Evolutionary conservation across 331 rosid species (phyloP), one percentile per base, ranked within the genome.

Genomic region (Phaseolus coccineus): DNA sequence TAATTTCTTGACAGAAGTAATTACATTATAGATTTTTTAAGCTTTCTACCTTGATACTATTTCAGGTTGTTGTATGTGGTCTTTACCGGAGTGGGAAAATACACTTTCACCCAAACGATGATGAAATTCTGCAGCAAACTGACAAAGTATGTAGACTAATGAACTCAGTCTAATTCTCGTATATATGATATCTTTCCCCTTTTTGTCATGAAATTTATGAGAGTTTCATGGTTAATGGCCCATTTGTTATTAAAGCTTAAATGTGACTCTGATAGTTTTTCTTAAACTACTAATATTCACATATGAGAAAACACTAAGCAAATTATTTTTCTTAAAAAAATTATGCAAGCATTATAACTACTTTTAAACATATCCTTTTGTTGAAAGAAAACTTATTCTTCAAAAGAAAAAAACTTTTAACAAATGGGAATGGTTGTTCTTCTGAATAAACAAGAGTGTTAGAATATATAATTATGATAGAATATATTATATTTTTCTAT

Each of bases 51-150:
- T 82, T 82, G 53, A 76, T 82, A 50, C 78, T 50, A 65, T 89
- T 88, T 79, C 97, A 95, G 98, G 97, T 86, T 51, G 84, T 93
- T 80, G 96, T 93, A 72, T 93, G 96, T 78, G 99, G 99, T 66
- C 93, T 96, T 47, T 88, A 88, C 83, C 94, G 97, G 69, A 84
- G 79, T 67, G 98, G 97, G 85, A 89, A 83, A 87, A 88, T 91
- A 87, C 58, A 82, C 82, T 96, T 96, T 84, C 99, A 96, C 85
- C 99, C 99, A 57, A 82, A 75, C 53, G 99, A 96, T 50, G 74
- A 71, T 84, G 98, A 93, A 83, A 80, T 89, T 85, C 80, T 96
- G 81, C 92, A 63, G 89, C 84, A 74, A 86, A 89, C 87, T 68
- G 99, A 96, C 91, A 96, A 93, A 84, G 99, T 96, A 89, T 51